phyloP scores from a whole-genome alignment of 805 yeast genomes.

The Barnettozyma sucrosica region DNA sequence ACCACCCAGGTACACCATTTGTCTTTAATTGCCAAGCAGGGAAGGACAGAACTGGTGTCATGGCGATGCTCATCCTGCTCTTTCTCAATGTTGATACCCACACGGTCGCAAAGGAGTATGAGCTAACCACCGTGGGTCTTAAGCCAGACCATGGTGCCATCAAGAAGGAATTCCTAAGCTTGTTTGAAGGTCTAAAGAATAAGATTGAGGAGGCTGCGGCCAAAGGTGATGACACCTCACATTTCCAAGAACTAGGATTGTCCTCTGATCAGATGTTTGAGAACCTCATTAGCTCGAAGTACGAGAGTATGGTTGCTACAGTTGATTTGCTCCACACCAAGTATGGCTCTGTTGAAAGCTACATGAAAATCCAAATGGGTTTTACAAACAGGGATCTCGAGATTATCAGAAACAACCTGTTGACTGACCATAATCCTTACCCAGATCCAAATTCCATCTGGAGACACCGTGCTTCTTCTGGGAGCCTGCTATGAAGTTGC shows the following conservation, averaged over 20 bases:
- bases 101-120: conserved; percentile 70
- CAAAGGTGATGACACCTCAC: conserved; percentile 1
- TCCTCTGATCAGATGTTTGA: conserved; percentile 44
- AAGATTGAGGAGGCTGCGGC: conserved; percentile 3
- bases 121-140: conserved; percentile 63
- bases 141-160: conserved; percentile 34
- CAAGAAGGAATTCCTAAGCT: conserved; percentile 20
- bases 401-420: conserved; percentile 29
- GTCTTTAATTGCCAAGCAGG: conserved; percentile 82
- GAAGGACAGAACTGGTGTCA: conserved; percentile 77
- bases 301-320: conserved; percentile 65
- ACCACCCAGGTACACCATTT: conserved; percentile 44
- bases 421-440: conserved; percentile 16
- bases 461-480: conserved; percentile 21
- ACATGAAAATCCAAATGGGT: conserved; percentile 38
- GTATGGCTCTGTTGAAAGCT: conserved; percentile 50
- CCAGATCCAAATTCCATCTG: conserved; percentile 17
- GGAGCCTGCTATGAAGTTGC: conserved; percentile 6
- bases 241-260: conserved; percentile 13
- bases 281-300: conserved; percentile 56
- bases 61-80: conserved; percentile 60
- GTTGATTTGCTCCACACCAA: conserved; percentile 45
- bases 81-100: conserved; percentile 61
- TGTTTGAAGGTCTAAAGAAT: conserved; percentile 7
- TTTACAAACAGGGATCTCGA: conserved; percentile 40